A percentile compares a stretch with the other conserved stretches of the same genome.
phyloP scores from a whole-genome alignment of 495 filamentous ascomycete genomes.

The Aspergillus carlsbadensis region DNA sequence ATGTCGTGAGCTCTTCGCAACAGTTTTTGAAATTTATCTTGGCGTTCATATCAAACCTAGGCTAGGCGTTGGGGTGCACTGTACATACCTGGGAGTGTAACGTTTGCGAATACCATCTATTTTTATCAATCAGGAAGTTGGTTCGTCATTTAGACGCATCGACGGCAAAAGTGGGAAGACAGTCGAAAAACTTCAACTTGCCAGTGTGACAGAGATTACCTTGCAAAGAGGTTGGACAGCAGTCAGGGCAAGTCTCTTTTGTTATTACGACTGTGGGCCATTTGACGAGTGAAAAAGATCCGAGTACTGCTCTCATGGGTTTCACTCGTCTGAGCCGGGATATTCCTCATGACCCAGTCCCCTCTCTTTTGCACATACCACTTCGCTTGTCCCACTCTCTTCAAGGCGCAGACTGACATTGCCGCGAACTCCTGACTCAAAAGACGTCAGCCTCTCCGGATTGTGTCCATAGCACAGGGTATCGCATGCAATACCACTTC shows the following conservation, averaged over 20 bases:
- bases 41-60: slow-evolving; percentile 3
- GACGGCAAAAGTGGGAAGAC: too few species aligned
- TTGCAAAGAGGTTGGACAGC: too few species aligned
- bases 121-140: background rate
- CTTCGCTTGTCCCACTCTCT: background rate
- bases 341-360: background rate
- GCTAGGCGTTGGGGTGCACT: slow-evolving; percentile 9
- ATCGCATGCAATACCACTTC: too few species aligned
- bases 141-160: too few species aligned
- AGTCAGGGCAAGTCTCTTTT: too few species aligned
- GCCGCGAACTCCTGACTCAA: too few species aligned
- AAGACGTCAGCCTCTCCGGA: background rate
- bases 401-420: background rate
- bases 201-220: too few species aligned
- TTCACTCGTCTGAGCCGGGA: background rate
- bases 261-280: too few species aligned
- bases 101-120: background rate
- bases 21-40: background rate
- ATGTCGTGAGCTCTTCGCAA: slow-evolving; percentile 43
- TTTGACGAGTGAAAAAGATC: too few species aligned
- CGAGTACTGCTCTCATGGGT: background rate
- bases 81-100: slow-evolving; percentile 13
- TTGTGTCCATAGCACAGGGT: background rate
- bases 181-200: too few species aligned
- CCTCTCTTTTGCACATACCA: background rate